phyloP scores from a whole-genome alignment of 768 basidiomycete species.

The Leccinum uliginosum region DNA sequence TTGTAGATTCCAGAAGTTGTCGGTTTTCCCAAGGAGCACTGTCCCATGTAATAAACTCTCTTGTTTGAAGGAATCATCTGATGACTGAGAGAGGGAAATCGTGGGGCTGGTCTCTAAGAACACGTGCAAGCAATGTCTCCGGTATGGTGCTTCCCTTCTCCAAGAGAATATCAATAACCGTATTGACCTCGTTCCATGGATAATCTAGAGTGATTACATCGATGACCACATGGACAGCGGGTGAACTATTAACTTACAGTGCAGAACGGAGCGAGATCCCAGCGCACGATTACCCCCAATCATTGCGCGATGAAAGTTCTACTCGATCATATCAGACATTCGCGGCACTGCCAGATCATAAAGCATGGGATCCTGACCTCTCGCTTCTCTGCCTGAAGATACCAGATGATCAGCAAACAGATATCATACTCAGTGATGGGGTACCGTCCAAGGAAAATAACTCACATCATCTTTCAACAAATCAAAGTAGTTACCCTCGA shows the following conservation, averaged over 20 bases:
- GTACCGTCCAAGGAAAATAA: background rate
- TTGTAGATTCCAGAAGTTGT: background rate
- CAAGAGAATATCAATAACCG: background rate
- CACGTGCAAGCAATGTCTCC: background rate
- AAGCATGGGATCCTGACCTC: slow-evolving; percentile 3
- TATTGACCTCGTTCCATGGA: no score
- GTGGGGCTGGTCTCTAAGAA: background rate
- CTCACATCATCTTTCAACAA: slow-evolving; percentile 22
- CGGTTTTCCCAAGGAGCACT: background rate
- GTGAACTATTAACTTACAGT: no score
- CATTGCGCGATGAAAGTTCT: slow-evolving; percentile 25
- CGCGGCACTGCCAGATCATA: background rate
- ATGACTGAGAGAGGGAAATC: background rate
- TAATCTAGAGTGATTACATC: no score
- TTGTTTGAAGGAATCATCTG: background rate
- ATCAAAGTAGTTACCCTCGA: slow-evolving; percentile 18
- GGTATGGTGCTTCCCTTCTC: background rate
- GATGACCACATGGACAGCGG: no score
- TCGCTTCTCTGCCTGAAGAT: slow-evolving; percentile 11
- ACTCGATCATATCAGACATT: background rate
- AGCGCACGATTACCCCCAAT: slow-evolving; percentile 10
- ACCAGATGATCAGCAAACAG: background rate
- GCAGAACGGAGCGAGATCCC: slow-evolving; percentile 10
- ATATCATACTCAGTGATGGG: background rate
- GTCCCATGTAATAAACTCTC: background rate